Conservation (phyloP, 2,329 filamentous ascomycete species). For the Talaromyces pinophilus region DNA sequence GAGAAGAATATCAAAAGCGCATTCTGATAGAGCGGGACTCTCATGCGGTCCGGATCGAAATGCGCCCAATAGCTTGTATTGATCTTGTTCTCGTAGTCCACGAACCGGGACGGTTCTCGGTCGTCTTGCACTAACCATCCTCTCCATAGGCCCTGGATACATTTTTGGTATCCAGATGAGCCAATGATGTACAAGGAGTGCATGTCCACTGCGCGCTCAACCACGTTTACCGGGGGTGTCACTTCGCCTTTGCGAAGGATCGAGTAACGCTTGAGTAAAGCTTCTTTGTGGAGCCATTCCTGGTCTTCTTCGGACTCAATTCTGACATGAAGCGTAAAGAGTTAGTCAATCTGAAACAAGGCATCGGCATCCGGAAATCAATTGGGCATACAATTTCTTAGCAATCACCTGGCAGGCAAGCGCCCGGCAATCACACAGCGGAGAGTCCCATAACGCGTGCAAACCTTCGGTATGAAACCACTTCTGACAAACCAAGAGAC, state of each 20-base stretch:
- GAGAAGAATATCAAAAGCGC: constrained; percentile 82
- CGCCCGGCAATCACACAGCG: constrained; percentile 76
- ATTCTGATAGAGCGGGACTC: constrained; percentile 90
- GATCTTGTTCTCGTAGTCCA: constrained; percentile 81
- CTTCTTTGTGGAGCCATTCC: constrained; percentile 73
- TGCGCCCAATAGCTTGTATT: constrained; percentile 77
- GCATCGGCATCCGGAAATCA: not conserved
- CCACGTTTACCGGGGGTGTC: constrained; percentile 77
- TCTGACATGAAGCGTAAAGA: constrained; percentile 41
- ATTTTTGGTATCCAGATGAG: constrained; percentile 93
- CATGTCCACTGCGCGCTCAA: constrained; percentile 90
- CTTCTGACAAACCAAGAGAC: constrained; percentile 70
- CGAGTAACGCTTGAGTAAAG: constrained; percentile 87
- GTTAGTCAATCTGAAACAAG: constrained; percentile 14
- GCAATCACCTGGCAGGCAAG: constrained; percentile 88
- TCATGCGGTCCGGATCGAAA: constrained; percentile 91
- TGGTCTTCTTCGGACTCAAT: constrained; percentile 85
- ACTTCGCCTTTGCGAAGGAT: constrained; percentile 71
- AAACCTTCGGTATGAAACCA: constrained; percentile 79
- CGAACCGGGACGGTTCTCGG: constrained; percentile 82
- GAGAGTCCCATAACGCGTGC: constrained; percentile 88
- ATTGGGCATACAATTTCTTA: constrained; percentile 60
- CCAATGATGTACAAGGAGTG: constrained; percentile 88
- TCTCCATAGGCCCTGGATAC: constrained; percentile 86
- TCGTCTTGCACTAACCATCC: constrained; percentile 98